Percentiles rank a stretch among this genome's conserved stretches.
phyloP scores from a whole-genome alignment of 768 basidiomycete genomes.

The Kwoniella dejecticola region DNA sequence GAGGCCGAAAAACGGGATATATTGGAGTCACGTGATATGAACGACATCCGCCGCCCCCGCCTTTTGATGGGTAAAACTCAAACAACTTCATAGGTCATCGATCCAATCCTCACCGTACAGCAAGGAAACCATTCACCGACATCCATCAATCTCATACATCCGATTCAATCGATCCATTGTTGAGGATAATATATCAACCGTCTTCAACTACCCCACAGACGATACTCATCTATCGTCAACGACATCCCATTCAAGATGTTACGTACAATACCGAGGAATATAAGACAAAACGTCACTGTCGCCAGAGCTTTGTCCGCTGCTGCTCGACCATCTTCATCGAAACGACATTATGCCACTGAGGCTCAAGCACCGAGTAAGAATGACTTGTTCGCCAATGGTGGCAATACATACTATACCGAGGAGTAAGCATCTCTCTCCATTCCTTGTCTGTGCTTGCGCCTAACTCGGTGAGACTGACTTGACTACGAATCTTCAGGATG shows the following conservation, averaged over 20 bases:
- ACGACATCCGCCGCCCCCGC: not conserved
- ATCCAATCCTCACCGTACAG: too few relatives aligned
- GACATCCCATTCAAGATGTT: conserved; percentile 32
- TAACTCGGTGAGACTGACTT: too few relatives aligned
- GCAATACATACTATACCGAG: conserved; percentile 89
- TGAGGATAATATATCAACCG: too few relatives aligned
- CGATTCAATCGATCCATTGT: too few relatives aligned
- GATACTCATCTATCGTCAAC: conserved; percentile 10
- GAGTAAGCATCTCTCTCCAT: conserved; percentile 58
- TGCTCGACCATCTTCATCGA: conserved; percentile 13
- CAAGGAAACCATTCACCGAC: too few relatives aligned
- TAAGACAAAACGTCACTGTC: conserved; percentile 13
- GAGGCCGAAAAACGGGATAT: not conserved
- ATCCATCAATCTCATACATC: too few relatives aligned
- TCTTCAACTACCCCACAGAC: not conserved
- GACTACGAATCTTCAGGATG: conserved; percentile 64
- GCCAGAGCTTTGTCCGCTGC: not conserved
- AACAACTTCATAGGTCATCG: conserved; percentile 1
- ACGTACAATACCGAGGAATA: conserved; percentile 32
- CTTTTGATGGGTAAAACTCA: not conserved
- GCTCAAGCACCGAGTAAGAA: conserved; percentile 49
- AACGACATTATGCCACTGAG: conserved; percentile 44
- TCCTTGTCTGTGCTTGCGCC: not conserved
- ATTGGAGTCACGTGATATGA: not conserved
- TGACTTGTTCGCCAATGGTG: conserved; percentile 79